A percentile compares a stretch with the other conserved stretches of the same genome.
Evolutionary conservation across 164 flowering plant genomes (phyloP).

Genomic region (Macadamia tetraphylla): DNA sequence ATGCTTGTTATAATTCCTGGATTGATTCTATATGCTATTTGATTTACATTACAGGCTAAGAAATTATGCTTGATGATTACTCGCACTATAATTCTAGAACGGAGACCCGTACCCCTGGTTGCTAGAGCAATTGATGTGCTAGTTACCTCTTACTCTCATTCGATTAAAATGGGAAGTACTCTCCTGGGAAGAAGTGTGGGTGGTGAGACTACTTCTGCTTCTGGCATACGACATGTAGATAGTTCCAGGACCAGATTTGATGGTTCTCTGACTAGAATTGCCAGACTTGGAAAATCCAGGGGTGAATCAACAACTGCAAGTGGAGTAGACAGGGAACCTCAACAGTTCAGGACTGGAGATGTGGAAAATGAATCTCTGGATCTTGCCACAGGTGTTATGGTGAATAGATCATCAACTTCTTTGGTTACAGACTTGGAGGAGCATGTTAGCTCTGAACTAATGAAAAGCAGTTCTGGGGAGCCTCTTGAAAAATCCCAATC

Average conservation of each 20-base stretch:
- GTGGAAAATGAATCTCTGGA: conserved; percentile 22
- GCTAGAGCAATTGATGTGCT: conserved; percentile 70
- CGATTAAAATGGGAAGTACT: conserved; percentile 46
- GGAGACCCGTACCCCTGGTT: conserved; percentile 66
- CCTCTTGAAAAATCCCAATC: conserved; percentile 3
- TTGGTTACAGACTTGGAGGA: conserved; percentile 59
- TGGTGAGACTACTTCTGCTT: conserved; percentile 29
- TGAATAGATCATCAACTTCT: conserved; percentile 20
- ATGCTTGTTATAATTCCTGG: neutral
- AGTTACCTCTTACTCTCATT: conserved; percentile 52
- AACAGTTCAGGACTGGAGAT: neutral
- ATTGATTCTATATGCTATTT: conserved; percentile 4
- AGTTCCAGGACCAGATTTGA: conserved; percentile 18
- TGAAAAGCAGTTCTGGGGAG: conserved; percentile 11
- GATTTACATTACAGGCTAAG: conserved; percentile 62
- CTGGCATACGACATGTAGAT: conserved; percentile 26
- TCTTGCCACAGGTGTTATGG: conserved; percentile 5
- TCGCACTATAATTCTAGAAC: conserved; percentile 70
- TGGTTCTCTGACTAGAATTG: conserved; percentile 20
- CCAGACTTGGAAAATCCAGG: conserved; percentile 16
- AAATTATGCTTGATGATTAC: conserved; percentile 58
- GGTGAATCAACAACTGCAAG: conserved; percentile 9
- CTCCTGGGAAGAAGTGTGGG: conserved; percentile 29
- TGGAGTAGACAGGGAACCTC: conserved; percentile 7
- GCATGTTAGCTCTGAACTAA: conserved; percentile 16